Conservation (phyloP, 306 rosid genomes). For the Oemleria cerasiformis region DNA sequence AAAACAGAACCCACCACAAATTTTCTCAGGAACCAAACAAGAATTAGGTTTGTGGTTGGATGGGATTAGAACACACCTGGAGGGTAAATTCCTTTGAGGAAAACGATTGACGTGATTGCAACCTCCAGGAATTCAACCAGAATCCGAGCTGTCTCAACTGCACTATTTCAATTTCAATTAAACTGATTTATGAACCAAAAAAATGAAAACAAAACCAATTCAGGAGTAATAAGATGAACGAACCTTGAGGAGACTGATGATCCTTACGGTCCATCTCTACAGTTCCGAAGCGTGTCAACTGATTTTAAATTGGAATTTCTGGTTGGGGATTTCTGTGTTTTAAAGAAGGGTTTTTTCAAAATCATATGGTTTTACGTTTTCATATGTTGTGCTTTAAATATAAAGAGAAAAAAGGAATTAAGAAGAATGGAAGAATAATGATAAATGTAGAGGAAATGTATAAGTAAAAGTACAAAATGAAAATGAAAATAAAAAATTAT, state of each 20-base stretch:
- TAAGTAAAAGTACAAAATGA: no score
- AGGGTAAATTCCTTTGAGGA: slow-evolving; percentile 83
- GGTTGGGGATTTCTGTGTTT: not conserved
- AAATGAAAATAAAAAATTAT: no score
- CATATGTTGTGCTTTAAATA: no score
- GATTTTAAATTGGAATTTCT: not conserved
- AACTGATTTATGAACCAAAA: not conserved
- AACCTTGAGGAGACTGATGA: slow-evolving; percentile 55
- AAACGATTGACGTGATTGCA: slow-evolving; percentile 66
- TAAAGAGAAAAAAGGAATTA: no score
- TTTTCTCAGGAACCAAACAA: slow-evolving; percentile 27
- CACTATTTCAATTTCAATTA: not conserved
- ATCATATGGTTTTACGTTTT: no score
- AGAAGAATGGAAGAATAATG: no score
- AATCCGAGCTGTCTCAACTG: slow-evolving; percentile 59
- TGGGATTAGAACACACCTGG: slow-evolving; percentile 45
- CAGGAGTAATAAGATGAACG: not conserved
- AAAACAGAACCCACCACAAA: not conserved
- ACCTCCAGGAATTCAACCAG: slow-evolving; percentile 81
- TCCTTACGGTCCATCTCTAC: slow-evolving; percentile 56
- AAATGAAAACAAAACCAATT: not conserved
- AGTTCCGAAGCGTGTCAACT: not conserved
- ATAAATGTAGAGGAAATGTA: no score
- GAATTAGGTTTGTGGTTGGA: slow-evolving; percentile 8
- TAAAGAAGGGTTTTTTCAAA: no score